Base-by-base conservation (phyloP, 441 rosid genomes). In the Omphalea diandra region DNA sequence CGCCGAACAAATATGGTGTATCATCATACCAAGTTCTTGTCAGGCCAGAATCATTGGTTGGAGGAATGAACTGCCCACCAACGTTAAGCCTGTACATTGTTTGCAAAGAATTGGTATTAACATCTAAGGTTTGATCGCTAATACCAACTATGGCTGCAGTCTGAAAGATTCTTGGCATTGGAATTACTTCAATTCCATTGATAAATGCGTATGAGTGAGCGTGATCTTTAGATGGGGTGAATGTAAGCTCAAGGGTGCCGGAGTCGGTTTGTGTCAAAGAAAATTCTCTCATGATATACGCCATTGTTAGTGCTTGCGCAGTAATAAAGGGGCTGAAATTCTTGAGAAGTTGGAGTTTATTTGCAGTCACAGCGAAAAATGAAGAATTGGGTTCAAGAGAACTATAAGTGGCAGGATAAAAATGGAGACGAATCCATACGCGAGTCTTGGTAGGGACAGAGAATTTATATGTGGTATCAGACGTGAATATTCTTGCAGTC, bases 241-340 rank as follows among this genome's bases (percentile, higher is more conserved):
- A 83, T 2, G 78, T 85, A 29, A 89, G 61, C 63, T 69, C 81
- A n/a, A 90, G 75, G 59, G 50, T 69, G 40, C 89, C 89, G 2
- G 81, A 72, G 20, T 47, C 65, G 4, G 57, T 18, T 2, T 90
- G 84, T 1, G 55, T 73, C 11, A 89, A 75, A 40, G 89, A 85
- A 62, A 85, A 93, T 78, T 93, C 98, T 67, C 79, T 81, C 1
- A 85, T 63, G 27, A 90, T 79, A 69, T 86, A 90, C 11, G 90
- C 90, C 56, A 83, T 91, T 2, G 98, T 86, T 2, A 93, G 74
- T 41, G 97, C 97, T 64, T 83, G 81, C 41, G 92, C 81, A 1
- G 94, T 89, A 50, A 84, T 68, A 11, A 83, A 70, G 0, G 90
- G 88, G 32, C 93, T 90, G 74, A 90, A 93, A 75, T 93, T 93